A percentile compares a stretch with the other conserved stretches of the same genome.
Conservation (phyloP, 2,329 filamentous ascomycete species). For the Calonectria leucothoes region DNA sequence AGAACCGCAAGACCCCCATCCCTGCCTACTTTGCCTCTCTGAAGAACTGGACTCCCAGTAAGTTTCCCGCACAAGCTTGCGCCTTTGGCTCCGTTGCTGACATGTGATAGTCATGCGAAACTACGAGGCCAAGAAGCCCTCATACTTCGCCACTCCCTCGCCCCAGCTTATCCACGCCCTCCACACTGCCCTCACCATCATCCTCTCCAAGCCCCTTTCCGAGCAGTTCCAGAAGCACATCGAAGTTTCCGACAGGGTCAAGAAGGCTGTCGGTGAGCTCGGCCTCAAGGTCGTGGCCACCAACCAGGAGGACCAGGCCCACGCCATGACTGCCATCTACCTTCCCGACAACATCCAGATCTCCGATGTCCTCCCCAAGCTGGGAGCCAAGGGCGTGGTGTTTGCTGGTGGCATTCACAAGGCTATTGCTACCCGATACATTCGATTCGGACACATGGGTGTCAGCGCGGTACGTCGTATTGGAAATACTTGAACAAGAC, state of each 20-base stretch:
- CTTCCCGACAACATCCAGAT: constrained; percentile 86
- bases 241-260: constrained; percentile 84
- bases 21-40: constrained; percentile 94
- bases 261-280: constrained; percentile 82
- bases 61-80: constrained; percentile 47
- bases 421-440: constrained; percentile 92
- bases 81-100: constrained; percentile 25
- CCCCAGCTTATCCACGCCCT: constrained; percentile 94
- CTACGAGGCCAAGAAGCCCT: constrained; percentile 97
- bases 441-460: constrained; percentile 98
- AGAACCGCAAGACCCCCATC: constrained; percentile 83
- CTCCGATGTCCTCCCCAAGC: constrained; percentile 84
- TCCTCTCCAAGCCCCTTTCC: constrained; percentile 81
- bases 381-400: constrained; percentile 88
- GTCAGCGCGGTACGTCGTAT: constrained; percentile 78
- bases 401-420: constrained; percentile 97
- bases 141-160: constrained; percentile 96
- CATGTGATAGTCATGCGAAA: constrained; percentile 86
- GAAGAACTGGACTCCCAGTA: constrained; percentile 96
- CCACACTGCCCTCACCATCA: constrained; percentile 88
- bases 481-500: not conserved
- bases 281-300: constrained; percentile 89
- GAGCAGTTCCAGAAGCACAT: constrained; percentile 87
- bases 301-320: constrained; percentile 91
- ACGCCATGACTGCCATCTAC: constrained; percentile 98